These are phyloP conservation scores for Acorus gramineus DNA, from an alignment of 106 monocot species.

Conservation along the genomic window DNA sequence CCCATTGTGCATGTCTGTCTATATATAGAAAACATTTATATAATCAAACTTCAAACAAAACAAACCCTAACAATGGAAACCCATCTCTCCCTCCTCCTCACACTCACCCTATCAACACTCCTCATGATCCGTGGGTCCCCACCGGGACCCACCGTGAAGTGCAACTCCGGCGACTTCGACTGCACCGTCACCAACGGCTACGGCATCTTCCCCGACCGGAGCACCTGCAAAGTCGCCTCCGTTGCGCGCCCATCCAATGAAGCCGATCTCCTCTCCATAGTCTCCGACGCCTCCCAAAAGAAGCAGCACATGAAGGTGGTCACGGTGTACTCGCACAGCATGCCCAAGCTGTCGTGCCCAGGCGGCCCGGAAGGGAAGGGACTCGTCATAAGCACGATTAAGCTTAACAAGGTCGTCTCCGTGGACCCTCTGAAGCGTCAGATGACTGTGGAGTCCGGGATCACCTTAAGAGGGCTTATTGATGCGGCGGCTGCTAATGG, in stretches of 20 bases:
- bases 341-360: slow-evolving; percentile 25
- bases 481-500: slow-evolving; percentile 13
- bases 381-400: slow-evolving; percentile 14
- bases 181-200: slow-evolving; percentile 19
- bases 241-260: slow-evolving; percentile 16
- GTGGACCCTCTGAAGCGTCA: slow-evolving; percentile 2
- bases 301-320: slow-evolving; percentile 25
- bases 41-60: no score
- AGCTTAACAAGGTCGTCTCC: slow-evolving; percentile 4
- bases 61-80: no score
- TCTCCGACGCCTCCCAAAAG: slow-evolving; percentile 5
- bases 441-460: slow-evolving; percentile 19
- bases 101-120: no score
- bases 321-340: slow-evolving; percentile 24
- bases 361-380: slow-evolving; percentile 15
- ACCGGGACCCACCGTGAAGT: slow-evolving; percentile 8
- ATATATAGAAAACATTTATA: no score
- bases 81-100: no score
- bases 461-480: slow-evolving; percentile 7
- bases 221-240: slow-evolving; percentile 8
- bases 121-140: slow-evolving; percentile 1
- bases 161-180: slow-evolving; percentile 15
- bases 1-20: no score
- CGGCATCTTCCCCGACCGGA: slow-evolving; percentile 17
- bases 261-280: slow-evolving; percentile 11